Evolutionary conservation across 1,284 basidiomycete genomes (phyloP), one percentile per base, ranked within the genome.

Genomic region (Leccinum solheimii): DNA sequence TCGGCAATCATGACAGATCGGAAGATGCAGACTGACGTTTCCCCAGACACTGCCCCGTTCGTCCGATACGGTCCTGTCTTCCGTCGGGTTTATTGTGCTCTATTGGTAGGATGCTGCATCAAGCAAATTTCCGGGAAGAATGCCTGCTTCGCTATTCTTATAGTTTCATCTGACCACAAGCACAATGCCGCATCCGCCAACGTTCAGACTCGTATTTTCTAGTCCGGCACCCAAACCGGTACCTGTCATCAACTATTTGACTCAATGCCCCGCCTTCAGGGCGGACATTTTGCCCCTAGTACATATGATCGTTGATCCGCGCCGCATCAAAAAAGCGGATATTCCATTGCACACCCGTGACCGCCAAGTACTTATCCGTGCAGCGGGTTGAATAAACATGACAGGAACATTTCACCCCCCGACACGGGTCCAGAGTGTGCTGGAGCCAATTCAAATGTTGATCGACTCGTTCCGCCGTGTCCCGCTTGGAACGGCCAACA

Each of bases 41-140:
- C 14, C 30, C 5, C 9, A 13, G 32, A 59, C 66, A 63, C 56
- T 53, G 66, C 57, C 58, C 8, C 23, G 13, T 26, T 49, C 21
- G 14, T 26, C 21, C 13, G 13, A 21, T 14, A 7, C 3, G 10
- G 51, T n/a, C 51, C 38, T 45, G 19, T 38, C 53, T n/a, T 38
- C 51, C 30, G 27, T 27, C 4, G 27, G 8, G 1, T 11, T 13
- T 48, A 13, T 52, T 52, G 14, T 34, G n/a, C 40, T 5, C 16
- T 8, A 50, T 32, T 60, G 53, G 40, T 14, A 30, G 7, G 9
- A 48, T 49, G 16, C 26, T 5, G 16, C 23, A 7, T 32, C 14
- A 14, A 52, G 19, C 9, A 9, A 32, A 36, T 34, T 8, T 10
- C 0, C 0, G 16, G 8, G 21, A 13, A 34, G 21, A 36, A 21